A percentile compares a stretch with the other conserved stretches of the same genome.
Conservation (phyloP, 345 rosid species). For the Passiflora organensis region DNA sequence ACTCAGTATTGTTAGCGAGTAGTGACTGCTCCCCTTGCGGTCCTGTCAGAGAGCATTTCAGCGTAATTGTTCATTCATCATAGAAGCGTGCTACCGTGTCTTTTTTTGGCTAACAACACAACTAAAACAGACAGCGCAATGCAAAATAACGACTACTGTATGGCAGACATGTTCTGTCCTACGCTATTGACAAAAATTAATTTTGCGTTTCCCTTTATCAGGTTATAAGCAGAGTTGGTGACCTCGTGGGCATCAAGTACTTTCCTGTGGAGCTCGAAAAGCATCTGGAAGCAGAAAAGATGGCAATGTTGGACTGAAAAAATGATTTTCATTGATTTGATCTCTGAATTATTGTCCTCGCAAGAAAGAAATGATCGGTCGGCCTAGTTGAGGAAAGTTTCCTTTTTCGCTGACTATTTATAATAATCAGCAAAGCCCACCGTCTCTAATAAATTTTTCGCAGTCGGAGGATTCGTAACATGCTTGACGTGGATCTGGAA, state of each 20-base stretch:
- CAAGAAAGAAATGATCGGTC: too few relatives aligned
- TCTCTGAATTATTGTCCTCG: too few relatives aligned
- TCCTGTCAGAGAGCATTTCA: too few relatives aligned
- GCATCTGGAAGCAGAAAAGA: constrained; percentile 12
- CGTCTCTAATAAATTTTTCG: too few relatives aligned
- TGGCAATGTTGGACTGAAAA: constrained; percentile 4
- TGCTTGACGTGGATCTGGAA: constrained; percentile 60
- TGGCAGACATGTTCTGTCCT: not conserved
- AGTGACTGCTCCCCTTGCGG: too few relatives aligned
- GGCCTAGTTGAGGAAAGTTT: not conserved
- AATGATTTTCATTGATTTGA: not conserved
- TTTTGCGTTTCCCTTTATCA: constrained; percentile 14
- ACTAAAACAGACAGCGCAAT: too few relatives aligned
- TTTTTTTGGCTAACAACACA: too few relatives aligned
- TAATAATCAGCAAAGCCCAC: too few relatives aligned
- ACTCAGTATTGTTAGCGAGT: too few relatives aligned
- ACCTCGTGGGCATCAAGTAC: constrained; percentile 74
- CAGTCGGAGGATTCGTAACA: constrained; percentile 15
- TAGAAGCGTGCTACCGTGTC: too few relatives aligned
- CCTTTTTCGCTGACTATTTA: not conserved
- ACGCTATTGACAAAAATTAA: not conserved
- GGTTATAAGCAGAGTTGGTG: constrained; percentile 78
- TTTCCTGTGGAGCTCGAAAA: constrained; percentile 70
- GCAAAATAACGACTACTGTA: not conserved
- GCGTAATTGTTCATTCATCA: too few relatives aligned